Conservation (phyloP, 495 filamentous ascomycete species). For the Aspergillus taichungensis region DNA sequence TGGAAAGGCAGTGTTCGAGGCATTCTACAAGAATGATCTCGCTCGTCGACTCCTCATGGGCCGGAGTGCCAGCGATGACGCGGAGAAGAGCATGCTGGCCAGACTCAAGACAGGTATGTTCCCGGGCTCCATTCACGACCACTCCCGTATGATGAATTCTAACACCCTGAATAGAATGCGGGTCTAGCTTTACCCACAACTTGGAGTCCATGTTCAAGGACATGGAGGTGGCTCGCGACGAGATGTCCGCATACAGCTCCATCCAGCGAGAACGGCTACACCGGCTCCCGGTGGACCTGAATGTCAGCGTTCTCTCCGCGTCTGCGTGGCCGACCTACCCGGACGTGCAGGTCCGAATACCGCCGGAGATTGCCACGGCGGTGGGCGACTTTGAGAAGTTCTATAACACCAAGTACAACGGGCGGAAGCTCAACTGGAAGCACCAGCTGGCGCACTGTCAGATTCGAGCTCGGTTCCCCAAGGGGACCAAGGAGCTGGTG, state of each 20-base stretch:
- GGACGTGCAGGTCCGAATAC: slow-evolving; percentile 67
- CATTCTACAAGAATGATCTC: slow-evolving; percentile 97
- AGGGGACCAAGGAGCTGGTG: slow-evolving; percentile 73
- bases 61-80: slow-evolving; percentile 85
- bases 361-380: slow-evolving; percentile 56
- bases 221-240: slow-evolving; percentile 79
- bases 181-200: slow-evolving; percentile 88
- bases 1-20: slow-evolving; percentile 95
- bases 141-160: neutral
- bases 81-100: slow-evolving; percentile 88
- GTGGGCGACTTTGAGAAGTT: slow-evolving; percentile 67
- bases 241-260: slow-evolving; percentile 68
- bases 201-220: slow-evolving; percentile 99
- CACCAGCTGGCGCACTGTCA: slow-evolving; percentile 84
- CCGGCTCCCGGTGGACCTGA: slow-evolving; percentile 60
- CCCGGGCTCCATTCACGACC: neutral
- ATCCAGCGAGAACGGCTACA: slow-evolving; percentile 40
- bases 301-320: slow-evolving; percentile 75
- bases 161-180: slow-evolving; percentile 56
- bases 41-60: slow-evolving; percentile 82
- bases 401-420: slow-evolving; percentile 80
- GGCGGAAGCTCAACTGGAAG: slow-evolving; percentile 82
- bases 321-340: slow-evolving; percentile 90
- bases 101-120: slow-evolving; percentile 67
- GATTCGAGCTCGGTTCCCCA: slow-evolving; percentile 66